phyloP scores from a whole-genome alignment of 305 asterid genomes.

The Striga hermonthica region DNA sequence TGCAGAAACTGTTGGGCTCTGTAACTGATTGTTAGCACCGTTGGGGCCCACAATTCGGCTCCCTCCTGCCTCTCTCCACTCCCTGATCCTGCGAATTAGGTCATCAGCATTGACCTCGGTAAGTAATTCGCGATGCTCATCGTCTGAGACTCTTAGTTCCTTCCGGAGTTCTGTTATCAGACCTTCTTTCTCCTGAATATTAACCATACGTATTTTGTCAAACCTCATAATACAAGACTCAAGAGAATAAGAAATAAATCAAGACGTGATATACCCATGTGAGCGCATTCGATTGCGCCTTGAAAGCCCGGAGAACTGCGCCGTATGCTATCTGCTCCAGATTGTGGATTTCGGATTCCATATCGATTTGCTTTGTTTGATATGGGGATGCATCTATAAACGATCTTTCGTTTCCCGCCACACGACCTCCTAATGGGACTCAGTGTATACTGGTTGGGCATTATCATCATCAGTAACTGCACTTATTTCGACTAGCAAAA shows the following conservation, averaged over 20 bases:
- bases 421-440: conserved; percentile 42
- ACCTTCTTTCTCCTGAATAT: conserved; percentile 86
- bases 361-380: conserved; percentile 58
- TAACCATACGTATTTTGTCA: neutral
- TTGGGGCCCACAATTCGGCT: conserved; percentile 37
- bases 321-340: conserved; percentile 96
- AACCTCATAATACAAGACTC: conserved; percentile 2
- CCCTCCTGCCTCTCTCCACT: conserved; percentile 93
- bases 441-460: conserved; percentile 43
- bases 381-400: conserved; percentile 40
- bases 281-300: conserved; percentile 98
- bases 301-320: conserved; percentile 89
- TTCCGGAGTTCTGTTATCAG: conserved; percentile 90
- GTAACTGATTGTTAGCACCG: conserved; percentile 56
- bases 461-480: conserved; percentile 57
- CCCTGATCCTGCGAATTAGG: conserved; percentile 83
- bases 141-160: conserved; percentile 96
- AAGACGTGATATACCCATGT: conserved; percentile 65
- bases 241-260: conserved; percentile 3
- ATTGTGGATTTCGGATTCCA: conserved; percentile 82
- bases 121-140: conserved; percentile 88
- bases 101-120: conserved; percentile 84
- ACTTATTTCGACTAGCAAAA: conserved; percentile 29
- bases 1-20: conserved; percentile 76
- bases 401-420: conserved; percentile 50